Evolutionary conservation across 2,329 filamentous ascomycete genomes (phyloP), one percentile per base, ranked within the genome.

Genomic region (Albifimbria verrucaria): DNA sequence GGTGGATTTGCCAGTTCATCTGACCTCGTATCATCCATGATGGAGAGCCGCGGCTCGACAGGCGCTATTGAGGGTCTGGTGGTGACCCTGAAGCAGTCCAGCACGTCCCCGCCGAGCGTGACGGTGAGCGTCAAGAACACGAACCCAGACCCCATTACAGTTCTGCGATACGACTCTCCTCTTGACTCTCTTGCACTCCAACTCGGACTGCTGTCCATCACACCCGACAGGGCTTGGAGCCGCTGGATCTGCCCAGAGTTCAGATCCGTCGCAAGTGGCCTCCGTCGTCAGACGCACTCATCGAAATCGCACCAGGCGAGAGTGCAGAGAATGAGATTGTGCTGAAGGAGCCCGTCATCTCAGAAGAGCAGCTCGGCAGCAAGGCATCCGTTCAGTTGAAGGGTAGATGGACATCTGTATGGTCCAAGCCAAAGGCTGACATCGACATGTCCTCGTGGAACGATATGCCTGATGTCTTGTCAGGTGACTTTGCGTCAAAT

Each of bases 141-240:
- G 11, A 66, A 72, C 51, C 57, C 65, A 2, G 52, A 57, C 4
- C 61, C 73, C 1, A 65, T 77, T 50, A 77, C 73, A 1, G 57
- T 78, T 21, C 67, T 78, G 32, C 63, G 59, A 3, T 78, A 76
- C 66, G 65, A 72, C 48, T 74, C 75, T 1, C 76, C 76, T n/a
- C 64, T 78, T n/a, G 76, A 78, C 56, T 63, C 67, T 0, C 49
- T 75, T 17, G 74, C 70, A 0, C 54, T 76, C 45, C 66, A 71
- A 50, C 65, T 77, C 3, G 76, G 76, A 9, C 61, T 74, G n/a
- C 49, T 78, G 4, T 62, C 64, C 28, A 67, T 78, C 55, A 72
- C 66, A 3, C 71, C 69, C 3, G 63, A 67, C 3, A 68, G 66
- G 1, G 62, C 17, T 59, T 60, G 5, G 39, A 54, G 21, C 68